Evolutionary conservation across 352 stramenopile genomes (phyloP).

Genomic region (Discostella stelligera): DNA sequence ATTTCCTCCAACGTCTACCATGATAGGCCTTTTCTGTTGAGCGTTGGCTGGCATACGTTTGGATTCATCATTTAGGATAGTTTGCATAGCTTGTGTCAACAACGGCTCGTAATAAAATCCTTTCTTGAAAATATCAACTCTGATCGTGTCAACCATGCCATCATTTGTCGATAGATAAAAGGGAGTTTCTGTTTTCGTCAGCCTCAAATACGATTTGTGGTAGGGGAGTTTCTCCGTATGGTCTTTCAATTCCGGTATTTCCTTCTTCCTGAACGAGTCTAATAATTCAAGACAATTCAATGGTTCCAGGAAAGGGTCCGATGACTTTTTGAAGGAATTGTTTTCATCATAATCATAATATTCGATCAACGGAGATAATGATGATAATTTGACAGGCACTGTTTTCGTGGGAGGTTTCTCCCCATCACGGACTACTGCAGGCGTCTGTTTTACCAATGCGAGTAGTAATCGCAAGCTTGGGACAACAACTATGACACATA

Average conservation of each 20-base stretch:
- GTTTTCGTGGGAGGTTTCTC: no score
- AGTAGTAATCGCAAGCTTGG: no score
- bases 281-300: slow-evolving; percentile 10
- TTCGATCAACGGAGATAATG: no score
- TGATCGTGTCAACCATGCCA: not conserved
- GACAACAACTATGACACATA: no score
- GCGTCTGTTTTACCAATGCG: no score
- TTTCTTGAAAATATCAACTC: slow-evolving; percentile 3
- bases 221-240: slow-evolving; percentile 3
- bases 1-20: slow-evolving; percentile 9
- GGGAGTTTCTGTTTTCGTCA: slow-evolving; percentile 10
- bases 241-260: not conserved
- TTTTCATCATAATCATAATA: not conserved
- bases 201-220: slow-evolving; percentile 14
- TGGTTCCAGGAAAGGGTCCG: not conserved
- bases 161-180: slow-evolving; percentile 19
- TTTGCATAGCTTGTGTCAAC: slow-evolving; percentile 2
- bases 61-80: not conserved
- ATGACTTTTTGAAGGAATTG: not conserved
- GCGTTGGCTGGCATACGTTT: slow-evolving; percentile 1
- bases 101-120: not conserved
- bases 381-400: no score
- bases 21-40: slow-evolving; percentile 1
- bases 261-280: not conserved
- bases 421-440: no score